phyloP scores from a whole-genome alignment of 2,329 filamentous ascomycete genomes.

The Talaromyces pinophilus region DNA sequence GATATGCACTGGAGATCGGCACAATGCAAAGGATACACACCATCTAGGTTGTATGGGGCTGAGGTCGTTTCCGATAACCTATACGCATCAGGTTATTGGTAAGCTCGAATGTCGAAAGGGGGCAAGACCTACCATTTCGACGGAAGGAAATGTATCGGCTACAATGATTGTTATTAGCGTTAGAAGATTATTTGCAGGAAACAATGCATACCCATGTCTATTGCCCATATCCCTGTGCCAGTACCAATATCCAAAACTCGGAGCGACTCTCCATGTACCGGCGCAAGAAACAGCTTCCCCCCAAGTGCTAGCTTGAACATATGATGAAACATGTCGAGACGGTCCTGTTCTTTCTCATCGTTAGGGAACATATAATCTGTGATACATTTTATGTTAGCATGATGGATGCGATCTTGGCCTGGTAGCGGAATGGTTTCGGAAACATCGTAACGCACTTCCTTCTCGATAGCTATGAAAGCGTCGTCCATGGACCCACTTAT shows the following conservation, averaged over 20 bases:
- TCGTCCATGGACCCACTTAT: no score
- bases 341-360: neutral
- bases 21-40: neutral
- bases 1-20: no score
- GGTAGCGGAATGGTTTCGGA: no score
- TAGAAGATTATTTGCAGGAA: no score
- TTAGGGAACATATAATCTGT: no score
- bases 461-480: no score
- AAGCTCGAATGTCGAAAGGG: neutral
- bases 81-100: neutral
- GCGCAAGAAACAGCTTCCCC: conserved; percentile 15
- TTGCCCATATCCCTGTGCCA: conserved; percentile 19
- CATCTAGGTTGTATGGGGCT: neutral
- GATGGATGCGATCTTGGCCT: no score
- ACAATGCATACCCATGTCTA: conserved; percentile 1
- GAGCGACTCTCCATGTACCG: neutral
- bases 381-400: no score
- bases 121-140: neutral
- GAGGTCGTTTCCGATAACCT: neutral
- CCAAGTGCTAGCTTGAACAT: conserved; percentile 12
- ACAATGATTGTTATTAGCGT: no score
- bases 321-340: conserved; percentile 9
- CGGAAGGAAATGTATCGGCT: no score
- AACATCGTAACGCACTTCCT: no score
- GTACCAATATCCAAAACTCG: conserved; percentile 18